Evolutionary conservation across 805 yeast genomes (phyloP), one percentile per base, ranked within the genome.

Genomic region (Yarrowia sp.): DNA sequence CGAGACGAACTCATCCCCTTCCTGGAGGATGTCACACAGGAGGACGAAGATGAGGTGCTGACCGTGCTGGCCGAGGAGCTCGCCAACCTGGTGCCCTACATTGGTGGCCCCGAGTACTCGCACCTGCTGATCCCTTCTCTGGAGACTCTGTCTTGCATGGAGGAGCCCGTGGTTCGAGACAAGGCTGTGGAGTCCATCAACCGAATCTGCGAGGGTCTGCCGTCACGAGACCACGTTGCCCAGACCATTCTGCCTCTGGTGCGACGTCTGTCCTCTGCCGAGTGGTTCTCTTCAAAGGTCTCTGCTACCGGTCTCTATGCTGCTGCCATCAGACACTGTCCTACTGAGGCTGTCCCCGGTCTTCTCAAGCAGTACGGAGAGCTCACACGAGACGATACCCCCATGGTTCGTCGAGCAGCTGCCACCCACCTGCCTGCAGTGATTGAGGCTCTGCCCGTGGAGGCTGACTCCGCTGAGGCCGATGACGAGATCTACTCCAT

Each of bases 41-140:
- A 95, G 74, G 99, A 96, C 77, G 99, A 95, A 80, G 99, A 95
- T 79, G 99, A 95, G 80, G 97, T 95, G 8, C 89, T 94, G 79
- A 91, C 97, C 1, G 94, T 92, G 22, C 84, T 96, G 71, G 98
- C 98, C 3, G 91, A 89, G 73, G 94, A 93, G 81, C 81, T 95
- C 73, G 97, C 97, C 59, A 85, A 86, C 69, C 94, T 95, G 77
- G 87, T 92, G 43, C 97, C 97, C 5, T 85, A 87, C 70, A 87
- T 95, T 69, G 99, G 99, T 59, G 99, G 99, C 69, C 73, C 85
- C 12, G 83, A 86, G 70, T 83, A 82, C 75, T 90, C 91, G 10
- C 81, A 86, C 41, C 75, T 84, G 49, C 77, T 90, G 64, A 79
- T 87, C 70, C 84, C 85, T 68, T 87, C 92, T 4, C 84, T 95